Base-by-base conservation (phyloP, 148 eudicot genomes). In the Camellia lanceoleosa region DNA sequence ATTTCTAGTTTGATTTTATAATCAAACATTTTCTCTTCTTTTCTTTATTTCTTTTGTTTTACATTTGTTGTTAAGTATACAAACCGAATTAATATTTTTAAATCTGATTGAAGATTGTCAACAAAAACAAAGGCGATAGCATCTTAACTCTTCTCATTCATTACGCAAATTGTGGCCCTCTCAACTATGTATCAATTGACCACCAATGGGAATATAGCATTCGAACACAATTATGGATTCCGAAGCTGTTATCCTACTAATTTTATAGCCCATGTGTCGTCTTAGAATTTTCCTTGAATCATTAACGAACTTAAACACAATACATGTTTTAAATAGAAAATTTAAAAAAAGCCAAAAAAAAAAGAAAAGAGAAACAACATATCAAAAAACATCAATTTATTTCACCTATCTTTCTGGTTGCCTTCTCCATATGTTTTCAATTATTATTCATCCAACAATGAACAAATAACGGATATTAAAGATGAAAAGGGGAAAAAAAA, bases 51-150 rank as follows among this genome's bases (percentile, higher is more conserved):
- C n/a, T n/a, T n/a, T n/a, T n/a, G n/a, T n/a, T n/a, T n/a, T n/a
- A n/a, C n/a, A n/a, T n/a, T n/a, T n/a, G n/a, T n/a, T n/a, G n/a
- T n/a, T n/a, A n/a, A n/a, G n/a, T n/a, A n/a, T n/a, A n/a, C n/a
- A n/a, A n/a, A n/a, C n/a, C n/a, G n/a, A n/a, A n/a, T n/a, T n/a
- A n/a, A n/a, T n/a, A n/a, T n/a, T n/a, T n/a, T n/a, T n/a, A n/a
- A n/a, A n/a, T n/a, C n/a, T n/a, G n/a, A n/a, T n/a, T n/a, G n/a
- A n/a, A n/a, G n/a, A n/a, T n/a, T n/a, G n/a, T n/a, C n/a, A n/a
- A n/a, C n/a, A n/a, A n/a, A 73, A 73, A 73, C 76, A 30, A 73
- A 54, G 62, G 16, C 44, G 44, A 54, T 55, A 54, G 46, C 67
- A n/a, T 73, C 43, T 54, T 54, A 52, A 41, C 5, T 73, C n/a